These are phyloP conservation scores for Aurifilum marmelostoma DNA, from an alignment of 2,329 filamentous ascomycete genomes.

Conservation along the genomic window DNA sequence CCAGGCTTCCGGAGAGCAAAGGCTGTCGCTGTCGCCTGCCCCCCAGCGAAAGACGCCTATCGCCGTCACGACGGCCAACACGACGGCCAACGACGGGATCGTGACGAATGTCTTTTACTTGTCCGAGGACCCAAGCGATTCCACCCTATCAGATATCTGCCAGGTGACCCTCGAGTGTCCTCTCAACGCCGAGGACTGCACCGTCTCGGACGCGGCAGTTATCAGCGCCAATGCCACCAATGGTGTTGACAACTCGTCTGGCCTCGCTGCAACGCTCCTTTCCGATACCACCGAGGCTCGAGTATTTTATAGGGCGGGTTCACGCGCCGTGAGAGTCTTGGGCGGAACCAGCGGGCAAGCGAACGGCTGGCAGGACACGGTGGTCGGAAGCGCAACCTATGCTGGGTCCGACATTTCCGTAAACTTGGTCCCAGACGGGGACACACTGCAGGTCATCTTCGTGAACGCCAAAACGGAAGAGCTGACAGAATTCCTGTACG, in stretches of 20 bases:
- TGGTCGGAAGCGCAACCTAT: not conserved
- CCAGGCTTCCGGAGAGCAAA: slow-evolving; percentile 8
- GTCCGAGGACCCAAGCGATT: not conserved
- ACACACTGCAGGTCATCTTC: not conserved
- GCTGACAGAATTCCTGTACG: not conserved
- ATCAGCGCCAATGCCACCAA: slow-evolving; percentile 6
- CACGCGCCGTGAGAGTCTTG: not conserved
- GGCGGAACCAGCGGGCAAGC: not conserved
- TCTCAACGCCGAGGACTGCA: not conserved
- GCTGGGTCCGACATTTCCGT: not conserved
- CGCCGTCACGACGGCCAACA: slow-evolving; percentile 12
- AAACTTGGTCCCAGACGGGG: not conserved
- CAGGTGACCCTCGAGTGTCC: slow-evolving; percentile 9
- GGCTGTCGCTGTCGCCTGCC: not conserved
- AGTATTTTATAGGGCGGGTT: slow-evolving; percentile 4
- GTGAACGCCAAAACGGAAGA: not conserved
- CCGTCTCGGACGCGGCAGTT: not conserved
- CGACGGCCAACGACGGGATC: slow-evolving; percentile 3
- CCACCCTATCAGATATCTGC: not conserved
- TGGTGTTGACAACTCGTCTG: not conserved
- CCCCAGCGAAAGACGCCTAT: slow-evolving; percentile 8
- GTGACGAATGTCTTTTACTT: slow-evolving; percentile 12
- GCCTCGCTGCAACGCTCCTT: slow-evolving; percentile 10
- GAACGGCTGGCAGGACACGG: no score
- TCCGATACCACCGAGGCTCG: not conserved